A percentile compares a stretch with the other conserved stretches of the same genome.
phyloP scores from a whole-genome alignment of 441 rosid genomes.

The Cnidoscolus chayamansa region DNA sequence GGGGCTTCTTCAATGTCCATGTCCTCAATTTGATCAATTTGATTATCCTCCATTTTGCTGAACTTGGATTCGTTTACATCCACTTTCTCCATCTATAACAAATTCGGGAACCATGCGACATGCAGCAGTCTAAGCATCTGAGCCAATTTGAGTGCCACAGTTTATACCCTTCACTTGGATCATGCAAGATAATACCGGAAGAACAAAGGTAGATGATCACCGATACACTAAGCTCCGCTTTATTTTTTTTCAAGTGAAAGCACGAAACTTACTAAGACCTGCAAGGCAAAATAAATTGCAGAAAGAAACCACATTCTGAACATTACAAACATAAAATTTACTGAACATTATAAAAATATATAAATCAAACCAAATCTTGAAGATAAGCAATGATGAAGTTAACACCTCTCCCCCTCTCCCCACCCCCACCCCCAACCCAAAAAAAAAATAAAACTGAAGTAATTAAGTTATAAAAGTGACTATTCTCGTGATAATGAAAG shows the following conservation, averaged over 20 bases:
- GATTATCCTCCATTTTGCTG: constrained; percentile 59
- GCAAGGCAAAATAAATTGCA: constrained; percentile 5
- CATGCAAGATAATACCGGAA: neutral
- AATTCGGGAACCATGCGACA: constrained; percentile 12
- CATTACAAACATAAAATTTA: neutral
- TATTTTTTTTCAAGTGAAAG: neutral
- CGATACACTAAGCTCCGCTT: neutral
- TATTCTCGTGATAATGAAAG: neutral
- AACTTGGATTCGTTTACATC: constrained; percentile 35
- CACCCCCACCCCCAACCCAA: too few species aligned
- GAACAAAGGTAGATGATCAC: neutral
- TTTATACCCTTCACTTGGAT: neutral
- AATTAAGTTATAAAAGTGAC: neutral
- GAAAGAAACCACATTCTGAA: neutral
- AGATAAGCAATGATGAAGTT: too few species aligned
- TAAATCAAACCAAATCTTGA: neutral
- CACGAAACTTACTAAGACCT: constrained; percentile 11
- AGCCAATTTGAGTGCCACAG: neutral
- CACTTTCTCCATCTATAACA: constrained; percentile 21
- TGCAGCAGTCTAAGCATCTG: constrained; percentile 21
- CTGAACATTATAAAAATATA: neutral
- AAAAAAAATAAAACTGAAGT: neutral
- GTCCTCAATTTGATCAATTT: constrained; percentile 62
- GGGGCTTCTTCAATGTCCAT: constrained; percentile 81
- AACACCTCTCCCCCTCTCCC: neutral